These are phyloP conservation scores for Paraconiothyrium sp. DNA, from an alignment of 2,329 filamentous ascomycete species.

Conservation along the genomic window DNA sequence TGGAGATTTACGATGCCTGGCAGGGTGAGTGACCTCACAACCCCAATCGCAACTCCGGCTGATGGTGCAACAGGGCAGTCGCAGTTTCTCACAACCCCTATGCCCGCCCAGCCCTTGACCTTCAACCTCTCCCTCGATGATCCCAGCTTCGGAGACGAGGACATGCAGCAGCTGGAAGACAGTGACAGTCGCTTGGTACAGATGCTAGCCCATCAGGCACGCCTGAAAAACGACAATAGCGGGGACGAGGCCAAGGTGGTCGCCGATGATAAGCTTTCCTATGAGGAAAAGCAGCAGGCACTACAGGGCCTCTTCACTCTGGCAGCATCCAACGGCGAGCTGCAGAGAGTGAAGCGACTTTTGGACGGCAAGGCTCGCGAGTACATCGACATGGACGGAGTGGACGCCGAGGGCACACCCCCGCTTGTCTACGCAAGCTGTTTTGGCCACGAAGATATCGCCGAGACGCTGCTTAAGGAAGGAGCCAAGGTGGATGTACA, in stretches of 20 bases:
- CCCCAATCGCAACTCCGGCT: conserved; percentile 21
- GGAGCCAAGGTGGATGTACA: conserved; percentile 91
- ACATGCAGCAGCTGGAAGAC: conserved; percentile 68
- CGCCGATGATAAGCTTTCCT: conserved; percentile 75
- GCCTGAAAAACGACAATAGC: conserved; percentile 75
- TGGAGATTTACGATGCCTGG: conserved; percentile 99
- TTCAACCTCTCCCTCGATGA: conserved; percentile 90
- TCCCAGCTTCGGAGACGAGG: conserved; percentile 74
- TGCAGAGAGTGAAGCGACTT: conserved; percentile 79
- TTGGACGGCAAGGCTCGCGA: conserved; percentile 76
- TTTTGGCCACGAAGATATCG: conserved; percentile 93
- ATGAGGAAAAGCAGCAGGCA: conserved; percentile 79
- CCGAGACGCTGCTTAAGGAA: conserved; percentile 82
- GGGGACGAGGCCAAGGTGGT: conserved; percentile 82
- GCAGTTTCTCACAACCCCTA: conserved; percentile 89
- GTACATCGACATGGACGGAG: conserved; percentile 84
- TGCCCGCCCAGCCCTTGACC: conserved; percentile 81
- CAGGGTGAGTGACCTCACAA: conserved; percentile 71
- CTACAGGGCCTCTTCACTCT: conserved; percentile 91
- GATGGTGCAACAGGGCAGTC: conserved; percentile 76
- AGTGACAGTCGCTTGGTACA: conserved; percentile 91
- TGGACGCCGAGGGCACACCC: conserved; percentile 95
- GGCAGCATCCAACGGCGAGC: conserved; percentile 95
- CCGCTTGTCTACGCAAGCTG: conserved; percentile 97
- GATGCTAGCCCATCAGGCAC: conserved; percentile 95